Base-by-base conservation (phyloP, 441 rosid genomes). In the Eruca vesicaria region DNA sequence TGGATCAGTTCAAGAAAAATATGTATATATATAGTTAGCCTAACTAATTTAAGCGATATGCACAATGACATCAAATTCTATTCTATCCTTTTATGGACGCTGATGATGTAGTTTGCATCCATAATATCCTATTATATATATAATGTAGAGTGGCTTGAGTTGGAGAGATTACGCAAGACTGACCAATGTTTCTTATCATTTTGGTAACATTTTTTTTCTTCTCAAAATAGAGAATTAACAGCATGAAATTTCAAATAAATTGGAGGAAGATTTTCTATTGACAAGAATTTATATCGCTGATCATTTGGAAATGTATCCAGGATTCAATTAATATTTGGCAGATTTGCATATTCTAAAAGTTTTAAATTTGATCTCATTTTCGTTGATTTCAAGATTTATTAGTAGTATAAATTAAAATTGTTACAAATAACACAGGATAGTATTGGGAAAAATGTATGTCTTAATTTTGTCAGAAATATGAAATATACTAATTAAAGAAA, bases 51-150 rank as follows among this genome's bases (percentile, higher is more conserved):
- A 18, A 43, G 50, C 50, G 50, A 19, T 58, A 26, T 10, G 38
- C 15, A 21, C 57, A 20, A 23, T 57, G 56, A 14, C 56, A 69
- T 19, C 65, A 36, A 43, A 43, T 70, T 70, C 16, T 28, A 20
- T 12, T 28, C 14, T 6, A 65, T 65, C 69, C 23, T 43, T 67
- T 14, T 59, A 70, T 70, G 57, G 45, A 43, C 9, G 14, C 18
- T 55, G 4, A 55, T 21, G 74, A 28, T 70, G 66, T 69, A 33
- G 38, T 56, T 4, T 43, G 43, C 66, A 58, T 41, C 41, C 38
- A 2, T 23, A n/a, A 21, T 55, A 21, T 7, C 6, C 10, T 58
- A 29, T 38, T 58, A 12, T 69, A 69, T 58, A 12, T 69, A 69
- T 28, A 18, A 59, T 69, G 29, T 38, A 28, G 9, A 38, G 43